Base-by-base conservation (phyloP, 2,329 filamentous ascomycete species). In the Penicillium fuscoglaucum region DNA sequence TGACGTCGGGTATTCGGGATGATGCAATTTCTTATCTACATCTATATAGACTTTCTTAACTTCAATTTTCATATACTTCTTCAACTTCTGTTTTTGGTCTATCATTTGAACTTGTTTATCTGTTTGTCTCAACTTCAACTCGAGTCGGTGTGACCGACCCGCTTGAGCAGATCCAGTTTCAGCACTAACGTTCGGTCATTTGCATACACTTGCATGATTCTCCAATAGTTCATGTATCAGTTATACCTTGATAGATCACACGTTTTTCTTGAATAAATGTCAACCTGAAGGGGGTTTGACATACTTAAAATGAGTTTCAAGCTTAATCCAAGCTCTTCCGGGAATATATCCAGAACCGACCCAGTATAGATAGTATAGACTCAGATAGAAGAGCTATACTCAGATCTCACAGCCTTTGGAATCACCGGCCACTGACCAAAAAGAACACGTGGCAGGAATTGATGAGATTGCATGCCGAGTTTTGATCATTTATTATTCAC, bases 1-100 rank as follows among this genome's bases (percentile, higher is more conserved):
- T 66, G 65, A 67, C 65, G 63, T 63, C 61, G 58, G 37, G 47
- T 43, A 59, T 39, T 64, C 47, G 49, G 28, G 40, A 65, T 63
- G 63, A 65, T 65, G 63, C 60, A 64, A 61, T 50, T 24, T 12
- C 28, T 29, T 26, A 39, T 39, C 24, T 33, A 29, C 13, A 15
- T 28, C 24, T 41, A 52, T 17, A 41, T 12, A 41, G 7, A 31
- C 4, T 26, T 26, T 45, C 40, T 52, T 31, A 2, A 10, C 39
- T 43, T 53, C 3, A 10, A 46, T 53, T 29, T 29, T 19, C 19
- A 31, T 17, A 15, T 39, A 5, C 4, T 6, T 13, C 41, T 21
- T 21, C 21, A 8, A 19, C 50, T 19, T n/a, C 15, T 6, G 3
- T 4, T 33, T 54, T 29, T 19, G 17, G 3, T 39, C 4, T 26